Base-by-base conservation (phyloP, 768 basidiomycete species). In the Steccherinum ochraceum region DNA sequence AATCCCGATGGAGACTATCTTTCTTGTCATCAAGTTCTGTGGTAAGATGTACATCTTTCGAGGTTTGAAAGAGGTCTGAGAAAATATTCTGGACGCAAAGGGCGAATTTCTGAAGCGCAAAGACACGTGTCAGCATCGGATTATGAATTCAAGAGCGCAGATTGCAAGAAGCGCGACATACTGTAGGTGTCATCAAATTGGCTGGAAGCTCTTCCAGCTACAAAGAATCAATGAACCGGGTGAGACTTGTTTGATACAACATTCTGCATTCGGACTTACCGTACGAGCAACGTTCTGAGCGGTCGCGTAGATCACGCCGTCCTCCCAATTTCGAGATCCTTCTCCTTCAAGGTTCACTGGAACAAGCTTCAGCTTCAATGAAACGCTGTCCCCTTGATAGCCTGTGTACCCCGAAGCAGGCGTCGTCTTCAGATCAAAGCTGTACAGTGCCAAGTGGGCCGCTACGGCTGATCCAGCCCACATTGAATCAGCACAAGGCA, bases 171-270 rank as follows among this genome's bases (percentile, higher is more conserved):
- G n/a, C n/a, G n/a, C n/a, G n/a, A n/a, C 75, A 41, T 58, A 84
- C 84, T 12, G 89, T 89, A 7, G 90, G 91, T 1, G 89, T 92
- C 73, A 90, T 71, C 66, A 92, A 80, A 64, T 93, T 93, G 1
- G 80, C 90, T 47, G 91, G 92, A 4, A 88, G 69, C 67, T 93
- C 91, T 81, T 80, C 84, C 45, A 93, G 74, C 86, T 89, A 63
- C n/a, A 7, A 35, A 3, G 23, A 39, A 4, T 44, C 21, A 50
- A n/a, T 35, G 41, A 24, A 40, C 16, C 1, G 24, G 43, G 41
- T 25, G n/a, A n/a, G n/a, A 16, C 1, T n/a, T 18, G 44, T 2
- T 26, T 24, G 16, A 24, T 20, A 26, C 1, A 21, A 55, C 23
- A 16, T 40, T 10, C 12, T 43, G 46, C 13, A n/a, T n/a, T n/a